phyloP scores from a whole-genome alignment of 257 asterid species.

The Fraxinus excelsior region DNA sequence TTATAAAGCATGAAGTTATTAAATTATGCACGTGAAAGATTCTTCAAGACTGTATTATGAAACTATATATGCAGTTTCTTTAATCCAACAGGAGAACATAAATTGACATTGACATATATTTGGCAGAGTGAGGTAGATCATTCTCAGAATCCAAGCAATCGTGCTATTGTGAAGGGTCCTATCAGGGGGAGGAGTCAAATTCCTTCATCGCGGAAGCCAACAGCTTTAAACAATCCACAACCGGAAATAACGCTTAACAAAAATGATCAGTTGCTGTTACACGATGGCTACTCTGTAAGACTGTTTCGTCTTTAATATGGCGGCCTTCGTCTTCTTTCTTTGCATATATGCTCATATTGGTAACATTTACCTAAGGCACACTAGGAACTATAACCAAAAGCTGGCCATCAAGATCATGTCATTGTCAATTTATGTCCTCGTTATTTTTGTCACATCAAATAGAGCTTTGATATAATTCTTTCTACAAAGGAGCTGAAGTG shows the following conservation, averaged over 20 bases:
- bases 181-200: constrained; percentile 35
- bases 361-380: not conserved
- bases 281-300: constrained; percentile 88
- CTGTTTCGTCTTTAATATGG: not conserved
- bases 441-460: constrained; percentile 14
- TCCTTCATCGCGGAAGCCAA: constrained; percentile 31
- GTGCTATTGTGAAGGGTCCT: constrained; percentile 38
- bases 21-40: not conserved
- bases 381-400: not conserved
- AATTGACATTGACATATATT: constrained; percentile 25
- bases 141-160: constrained; percentile 45
- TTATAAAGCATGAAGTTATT: not conserved
- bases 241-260: constrained; percentile 64
- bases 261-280: constrained; percentile 48
- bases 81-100: constrained; percentile 10
- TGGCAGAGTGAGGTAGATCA: constrained; percentile 30
- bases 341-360: constrained; percentile 8
- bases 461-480: constrained; percentile 18
- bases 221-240: constrained; percentile 49
- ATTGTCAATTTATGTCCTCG: not conserved
- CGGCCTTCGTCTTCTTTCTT: constrained; percentile 6
- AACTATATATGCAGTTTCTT: not conserved
- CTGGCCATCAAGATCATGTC: not conserved
- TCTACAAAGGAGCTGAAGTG: constrained; percentile 12
- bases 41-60: not conserved